A percentile compares a stretch with the other conserved stretches of the same genome.
These are phyloP conservation scores for Immersiporthe knoxdaviesiana DNA, from an alignment of 2,329 filamentous ascomycete genomes.

Conservation along the genomic window DNA sequence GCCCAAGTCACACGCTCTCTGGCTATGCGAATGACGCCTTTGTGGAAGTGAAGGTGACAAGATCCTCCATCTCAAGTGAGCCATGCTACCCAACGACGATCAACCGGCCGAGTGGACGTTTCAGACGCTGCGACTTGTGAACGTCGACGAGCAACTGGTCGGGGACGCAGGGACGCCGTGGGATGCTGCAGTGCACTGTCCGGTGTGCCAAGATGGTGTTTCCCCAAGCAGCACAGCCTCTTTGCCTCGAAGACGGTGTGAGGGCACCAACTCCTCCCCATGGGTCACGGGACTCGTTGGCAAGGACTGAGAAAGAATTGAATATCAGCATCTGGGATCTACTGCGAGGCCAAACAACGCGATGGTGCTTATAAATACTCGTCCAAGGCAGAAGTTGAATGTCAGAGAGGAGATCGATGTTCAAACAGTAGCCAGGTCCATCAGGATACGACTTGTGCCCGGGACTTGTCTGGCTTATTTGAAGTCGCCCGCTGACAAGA, in stretches of 20 bases:
- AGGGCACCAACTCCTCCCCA: background rate
- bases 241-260: background rate
- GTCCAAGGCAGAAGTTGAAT: too few species aligned
- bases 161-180: background rate
- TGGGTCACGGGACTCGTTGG: background rate
- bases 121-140: background rate
- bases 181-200: background rate
- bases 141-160: background rate
- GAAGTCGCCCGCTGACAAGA: background rate
- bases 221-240: background rate
- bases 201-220: background rate
- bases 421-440: background rate
- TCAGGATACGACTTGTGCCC: background rate
- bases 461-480: background rate
- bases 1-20: background rate
- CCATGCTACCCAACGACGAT: background rate
- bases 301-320: background rate
- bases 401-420: too few species aligned
- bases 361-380: background rate
- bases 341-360: background rate
- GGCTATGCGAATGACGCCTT: background rate
- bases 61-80: background rate
- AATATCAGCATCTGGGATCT: background rate
- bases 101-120: background rate
- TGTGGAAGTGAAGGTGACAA: background rate